Percentiles rank a stretch among this genome's conserved stretches.
Evolutionary conservation across 2,329 filamentous ascomycete genomes (phyloP).

Genomic region (Lecanicillium sp.): DNA sequence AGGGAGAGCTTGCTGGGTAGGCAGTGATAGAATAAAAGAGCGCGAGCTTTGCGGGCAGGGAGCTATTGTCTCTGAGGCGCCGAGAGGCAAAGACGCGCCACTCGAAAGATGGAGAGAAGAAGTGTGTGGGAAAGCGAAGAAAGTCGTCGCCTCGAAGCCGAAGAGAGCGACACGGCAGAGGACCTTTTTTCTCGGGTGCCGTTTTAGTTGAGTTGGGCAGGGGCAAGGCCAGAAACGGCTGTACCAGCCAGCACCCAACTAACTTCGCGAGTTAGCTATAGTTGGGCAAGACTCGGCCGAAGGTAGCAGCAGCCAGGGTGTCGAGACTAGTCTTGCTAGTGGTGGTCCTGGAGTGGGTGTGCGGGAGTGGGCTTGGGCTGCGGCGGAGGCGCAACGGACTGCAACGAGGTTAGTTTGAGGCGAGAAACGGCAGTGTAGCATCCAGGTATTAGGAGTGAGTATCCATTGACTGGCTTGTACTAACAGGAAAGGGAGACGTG

Average conservation of each 20-base stretch:
- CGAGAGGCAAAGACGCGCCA: too few species aligned
- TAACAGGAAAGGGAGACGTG: too few species aligned
- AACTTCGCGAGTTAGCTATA: too few species aligned
- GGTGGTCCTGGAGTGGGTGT: neutral
- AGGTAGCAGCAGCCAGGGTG: neutral
- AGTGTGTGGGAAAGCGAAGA: neutral
- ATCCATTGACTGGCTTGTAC: too few species aligned
- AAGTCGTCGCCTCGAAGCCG: neutral
- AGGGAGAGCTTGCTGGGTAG: neutral
- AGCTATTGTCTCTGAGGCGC: too few species aligned
- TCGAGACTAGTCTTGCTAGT: conserved; percentile 7
- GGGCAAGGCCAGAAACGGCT: conserved; percentile 4
- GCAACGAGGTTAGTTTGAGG: neutral
- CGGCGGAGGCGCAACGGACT: neutral
- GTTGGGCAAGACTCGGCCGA: conserved; percentile 12
- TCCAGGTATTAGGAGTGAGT: too few species aligned
- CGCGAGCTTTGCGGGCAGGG: too few species aligned
- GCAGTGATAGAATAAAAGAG: neutral
- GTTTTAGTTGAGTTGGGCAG: conserved; percentile 6
- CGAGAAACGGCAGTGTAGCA: too few species aligned
- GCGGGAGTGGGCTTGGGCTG: neutral
- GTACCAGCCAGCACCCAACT: too few species aligned
- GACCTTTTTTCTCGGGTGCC: neutral
- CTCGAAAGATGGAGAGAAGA: too few species aligned
- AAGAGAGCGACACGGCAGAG: neutral